Percentiles rank a stretch among this genome's conserved stretches.
These are phyloP conservation scores for Austroboletus novae-zelandiae DNA, from an alignment of 1,284 basidiomycete species.

Conservation along the genomic window DNA sequence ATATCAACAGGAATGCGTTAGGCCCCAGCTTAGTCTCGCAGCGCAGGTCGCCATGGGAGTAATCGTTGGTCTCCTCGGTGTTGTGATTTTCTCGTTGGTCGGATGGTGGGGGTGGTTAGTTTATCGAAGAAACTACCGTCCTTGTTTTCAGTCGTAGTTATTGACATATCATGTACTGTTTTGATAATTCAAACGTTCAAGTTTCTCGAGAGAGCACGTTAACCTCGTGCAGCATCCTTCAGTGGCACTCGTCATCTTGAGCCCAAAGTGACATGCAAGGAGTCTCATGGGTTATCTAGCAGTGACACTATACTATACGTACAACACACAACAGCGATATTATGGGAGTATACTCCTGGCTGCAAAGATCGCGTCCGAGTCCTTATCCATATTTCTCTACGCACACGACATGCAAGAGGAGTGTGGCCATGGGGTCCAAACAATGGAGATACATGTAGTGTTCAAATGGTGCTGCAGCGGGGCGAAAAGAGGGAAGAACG, in stretches of 20 bases:
- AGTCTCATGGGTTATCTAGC: no score
- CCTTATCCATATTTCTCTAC: constrained; percentile 10
- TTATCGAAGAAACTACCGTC: constrained; percentile 25
- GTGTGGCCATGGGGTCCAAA: background rate
- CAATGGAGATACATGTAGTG: background rate
- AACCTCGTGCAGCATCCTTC: no score
- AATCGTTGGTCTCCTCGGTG: constrained; percentile 59
- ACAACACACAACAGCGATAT: constrained; percentile 20
- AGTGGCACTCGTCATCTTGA: no score
- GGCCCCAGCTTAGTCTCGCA: constrained; percentile 50
- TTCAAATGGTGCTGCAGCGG: background rate
- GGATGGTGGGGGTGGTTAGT: constrained; percentile 40
- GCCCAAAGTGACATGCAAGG: no score
- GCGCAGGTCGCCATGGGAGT: constrained; percentile 74
- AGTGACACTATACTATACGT: constrained; percentile 3
- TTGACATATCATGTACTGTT: no score
- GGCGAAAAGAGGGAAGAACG: background rate
- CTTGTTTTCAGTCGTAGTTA: constrained; percentile 20
- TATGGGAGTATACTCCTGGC: constrained; percentile 12
- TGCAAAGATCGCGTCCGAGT: constrained; percentile 17
- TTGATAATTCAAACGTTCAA: no score
- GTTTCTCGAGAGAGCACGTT: no score
- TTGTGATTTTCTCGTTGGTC: constrained; percentile 49
- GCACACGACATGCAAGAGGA: constrained; percentile 11
- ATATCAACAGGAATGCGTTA: constrained; percentile 52